These are phyloP conservation scores for Microstegium vimineum DNA, from an alignment of 176 grass and related monocot species.

Conservation along the genomic window DNA sequence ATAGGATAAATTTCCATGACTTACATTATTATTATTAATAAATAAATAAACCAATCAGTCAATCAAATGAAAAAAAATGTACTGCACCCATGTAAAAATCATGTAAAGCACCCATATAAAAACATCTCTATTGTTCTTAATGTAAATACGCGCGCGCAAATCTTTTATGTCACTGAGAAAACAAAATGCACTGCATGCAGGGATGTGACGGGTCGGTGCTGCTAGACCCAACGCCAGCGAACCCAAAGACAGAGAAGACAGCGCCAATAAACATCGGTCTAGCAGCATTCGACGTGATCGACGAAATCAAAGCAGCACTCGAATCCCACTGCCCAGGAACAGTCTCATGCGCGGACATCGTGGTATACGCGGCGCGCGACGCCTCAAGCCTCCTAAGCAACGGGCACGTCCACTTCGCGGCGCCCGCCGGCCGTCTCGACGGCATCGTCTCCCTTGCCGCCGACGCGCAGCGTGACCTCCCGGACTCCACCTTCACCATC, in stretches of 20 bases:
- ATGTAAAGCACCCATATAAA: too few species aligned
- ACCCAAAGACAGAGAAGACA: slow-evolving; percentile 55
- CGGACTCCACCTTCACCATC: slow-evolving; percentile 54
- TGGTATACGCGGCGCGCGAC: slow-evolving; percentile 52
- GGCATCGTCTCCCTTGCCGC: slow-evolving; percentile 39
- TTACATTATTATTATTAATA: too few species aligned
- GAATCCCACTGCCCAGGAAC: slow-evolving; percentile 36
- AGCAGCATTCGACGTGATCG: slow-evolving; percentile 50
- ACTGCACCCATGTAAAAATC: too few species aligned
- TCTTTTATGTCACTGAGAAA: too few species aligned
- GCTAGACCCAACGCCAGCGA: slow-evolving; percentile 41
- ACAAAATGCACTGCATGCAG: too few species aligned
- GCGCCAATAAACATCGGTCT: slow-evolving; percentile 54
- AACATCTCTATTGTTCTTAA: too few species aligned
- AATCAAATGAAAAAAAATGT: too few species aligned
- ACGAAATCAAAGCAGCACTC: slow-evolving; percentile 47
- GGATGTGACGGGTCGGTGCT: slow-evolving; percentile 49
- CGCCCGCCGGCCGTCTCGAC: slow-evolving; percentile 43
- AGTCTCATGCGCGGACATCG: slow-evolving; percentile 60
- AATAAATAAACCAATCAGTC: too few species aligned
- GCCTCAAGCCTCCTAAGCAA: slow-evolving; percentile 43
- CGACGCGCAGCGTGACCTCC: slow-evolving; percentile 57
- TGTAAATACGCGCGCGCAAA: too few species aligned
- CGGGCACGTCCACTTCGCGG: slow-evolving; percentile 43
- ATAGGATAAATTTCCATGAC: too few species aligned